Conservation (phyloP, 192 early-diverging fungal species). For the Rhizophagus clarus region DNA sequence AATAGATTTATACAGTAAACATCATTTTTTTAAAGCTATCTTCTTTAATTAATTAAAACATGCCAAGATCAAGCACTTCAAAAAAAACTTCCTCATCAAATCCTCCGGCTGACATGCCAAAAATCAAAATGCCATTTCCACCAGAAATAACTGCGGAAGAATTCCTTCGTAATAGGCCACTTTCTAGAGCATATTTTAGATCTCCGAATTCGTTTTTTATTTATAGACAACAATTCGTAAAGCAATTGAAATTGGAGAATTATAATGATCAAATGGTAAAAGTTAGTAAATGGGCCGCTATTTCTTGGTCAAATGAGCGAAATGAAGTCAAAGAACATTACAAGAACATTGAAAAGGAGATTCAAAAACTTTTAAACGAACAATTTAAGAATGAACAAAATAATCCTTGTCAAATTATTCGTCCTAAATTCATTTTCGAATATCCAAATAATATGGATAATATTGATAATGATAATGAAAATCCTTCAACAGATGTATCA, state of each 20-base stretch:
- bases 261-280: neutral
- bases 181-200: neutral
- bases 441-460: neutral
- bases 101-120: neutral
- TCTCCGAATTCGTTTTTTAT: neutral
- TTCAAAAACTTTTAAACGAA: neutral
- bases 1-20: no score
- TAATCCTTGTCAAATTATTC: neutral
- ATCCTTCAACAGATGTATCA: no score
- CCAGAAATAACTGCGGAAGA: neutral
- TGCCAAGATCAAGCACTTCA: neutral
- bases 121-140: neutral
- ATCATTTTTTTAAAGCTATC: neutral
- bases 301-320: neutral
- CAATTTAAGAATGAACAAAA: neutral
- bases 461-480: no score
- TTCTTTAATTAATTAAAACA: neutral
- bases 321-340: neutral
- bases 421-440: neutral
- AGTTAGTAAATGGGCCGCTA: neutral
- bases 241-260: neutral
- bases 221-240: neutral
- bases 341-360: neutral
- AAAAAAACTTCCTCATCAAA: neutral
- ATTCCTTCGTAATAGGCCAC: neutral